A percentile compares a stretch with the other conserved stretches of the same genome.
Conservation (phyloP, 306 rosid species). For the Vachellia collinsii region DNA sequence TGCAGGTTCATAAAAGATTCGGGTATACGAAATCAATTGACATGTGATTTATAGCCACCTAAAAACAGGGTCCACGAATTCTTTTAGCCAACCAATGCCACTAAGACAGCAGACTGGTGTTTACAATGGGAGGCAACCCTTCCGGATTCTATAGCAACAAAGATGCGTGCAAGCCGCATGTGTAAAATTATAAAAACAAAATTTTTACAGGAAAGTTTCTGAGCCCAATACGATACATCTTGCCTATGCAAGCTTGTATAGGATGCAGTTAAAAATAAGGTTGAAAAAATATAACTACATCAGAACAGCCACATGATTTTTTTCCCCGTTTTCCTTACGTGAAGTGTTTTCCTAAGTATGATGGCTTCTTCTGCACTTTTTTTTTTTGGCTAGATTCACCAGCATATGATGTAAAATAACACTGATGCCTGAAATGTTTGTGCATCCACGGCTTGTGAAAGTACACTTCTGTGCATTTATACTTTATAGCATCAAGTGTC, state of each 20-base stretch:
- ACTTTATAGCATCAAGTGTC: background rate
- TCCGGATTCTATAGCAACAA: conserved; percentile 17
- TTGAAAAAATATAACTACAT: background rate
- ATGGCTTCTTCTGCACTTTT: too few relatives aligned
- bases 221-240: too few relatives aligned
- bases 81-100: background rate
- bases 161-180: background rate
- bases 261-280: background rate
- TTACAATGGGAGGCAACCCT: conserved; percentile 9
- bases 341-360: background rate
- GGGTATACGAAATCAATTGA: background rate
- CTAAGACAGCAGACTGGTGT: conserved; percentile 13
- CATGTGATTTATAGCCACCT: background rate
- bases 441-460: background rate
- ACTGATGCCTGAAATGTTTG: background rate
- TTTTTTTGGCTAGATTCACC: background rate
- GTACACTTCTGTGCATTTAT: background rate
- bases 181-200: background rate
- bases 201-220: too few relatives aligned
- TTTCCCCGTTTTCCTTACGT: background rate
- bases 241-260: background rate
- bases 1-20: background rate
- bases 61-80: background rate
- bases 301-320: background rate
- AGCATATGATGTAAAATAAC: background rate